Evolutionary conservation across 352 stramenopile genomes (phyloP).

Genomic region (Pythium periplocum): DNA sequence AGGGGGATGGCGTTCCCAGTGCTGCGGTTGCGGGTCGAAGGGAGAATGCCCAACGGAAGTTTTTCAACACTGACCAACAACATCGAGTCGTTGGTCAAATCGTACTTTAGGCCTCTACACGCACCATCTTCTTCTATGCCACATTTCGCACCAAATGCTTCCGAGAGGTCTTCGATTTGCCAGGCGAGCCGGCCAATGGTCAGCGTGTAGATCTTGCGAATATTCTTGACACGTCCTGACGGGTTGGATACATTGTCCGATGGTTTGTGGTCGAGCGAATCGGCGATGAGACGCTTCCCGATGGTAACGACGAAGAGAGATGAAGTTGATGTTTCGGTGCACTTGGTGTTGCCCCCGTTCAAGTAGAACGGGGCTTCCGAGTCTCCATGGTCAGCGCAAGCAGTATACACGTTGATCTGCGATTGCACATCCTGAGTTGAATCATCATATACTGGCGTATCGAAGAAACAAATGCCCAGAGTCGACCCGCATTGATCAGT

Average conservation of each 20-base stretch:
- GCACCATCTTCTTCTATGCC: neutral
- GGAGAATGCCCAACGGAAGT: neutral
- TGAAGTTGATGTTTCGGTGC: neutral
- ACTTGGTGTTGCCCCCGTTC: slow-evolving; percentile 1
- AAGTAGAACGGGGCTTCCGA: no score
- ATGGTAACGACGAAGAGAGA: slow-evolving; percentile 6
- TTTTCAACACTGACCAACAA: neutral
- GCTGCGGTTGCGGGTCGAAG: neutral
- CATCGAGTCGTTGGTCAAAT: neutral
- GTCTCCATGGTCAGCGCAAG: no score
- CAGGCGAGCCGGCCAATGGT: slow-evolving; percentile 6
- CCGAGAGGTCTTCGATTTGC: neutral
- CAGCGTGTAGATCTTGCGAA: slow-evolving; percentile 6
- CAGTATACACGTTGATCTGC: no score
- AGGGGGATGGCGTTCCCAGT: neutral
- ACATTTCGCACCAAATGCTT: slow-evolving; percentile 1
- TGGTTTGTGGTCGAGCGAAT: neutral
- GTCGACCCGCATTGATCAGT: slow-evolving; percentile 6
- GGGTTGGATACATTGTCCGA: neutral
- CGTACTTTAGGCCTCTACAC: neutral
- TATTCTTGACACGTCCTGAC: neutral
- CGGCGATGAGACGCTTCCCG: slow-evolving; percentile 1
- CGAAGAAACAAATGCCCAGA: no score
- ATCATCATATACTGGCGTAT: no score
- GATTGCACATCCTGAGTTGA: no score